Evolutionary conservation across 2,329 filamentous ascomycete species (phyloP).

Genomic region (Epicoccum nigrum): DNA sequence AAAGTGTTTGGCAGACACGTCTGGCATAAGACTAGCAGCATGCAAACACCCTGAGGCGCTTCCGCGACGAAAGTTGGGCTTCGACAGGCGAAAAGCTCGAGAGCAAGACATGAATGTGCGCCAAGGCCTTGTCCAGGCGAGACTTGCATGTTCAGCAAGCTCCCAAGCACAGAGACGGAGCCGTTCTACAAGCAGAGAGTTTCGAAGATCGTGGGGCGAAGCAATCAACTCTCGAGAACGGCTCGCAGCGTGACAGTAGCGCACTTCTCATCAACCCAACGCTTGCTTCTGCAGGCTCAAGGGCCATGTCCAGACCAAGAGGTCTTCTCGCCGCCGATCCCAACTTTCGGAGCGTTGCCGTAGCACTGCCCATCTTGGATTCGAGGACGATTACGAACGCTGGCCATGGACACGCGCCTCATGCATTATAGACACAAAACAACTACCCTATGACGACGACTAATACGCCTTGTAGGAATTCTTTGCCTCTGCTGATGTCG

Average conservation of each 20-base stretch:
- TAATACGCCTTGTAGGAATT: conserved; percentile 89
- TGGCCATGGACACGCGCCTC: conserved; percentile 32
- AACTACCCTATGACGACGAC: conserved; percentile 55
- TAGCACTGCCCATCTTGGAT: conserved; percentile 31
- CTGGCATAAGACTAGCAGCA: conserved; percentile 40
- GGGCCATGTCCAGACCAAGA: conserved; percentile 19
- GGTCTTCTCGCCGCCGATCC: conserved; percentile 23
- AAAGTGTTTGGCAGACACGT: conserved; percentile 41
- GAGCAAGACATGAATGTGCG: conserved; percentile 26
- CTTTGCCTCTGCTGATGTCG: conserved; percentile 84
- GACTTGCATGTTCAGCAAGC: conserved; percentile 19
- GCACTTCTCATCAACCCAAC: conserved; percentile 8
- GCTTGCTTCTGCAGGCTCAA: conserved; percentile 7
- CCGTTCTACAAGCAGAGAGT: conserved; percentile 16
- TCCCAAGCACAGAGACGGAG: conserved; percentile 22
- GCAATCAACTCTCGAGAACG: conserved; percentile 26
- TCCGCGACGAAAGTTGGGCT: conserved; percentile 35
- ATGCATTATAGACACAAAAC: conserved; percentile 38
- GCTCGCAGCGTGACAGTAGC: conserved; percentile 21
- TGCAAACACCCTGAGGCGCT: conserved; percentile 37
- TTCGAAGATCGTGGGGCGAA: conserved; percentile 21
- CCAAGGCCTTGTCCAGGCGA: conserved; percentile 19
- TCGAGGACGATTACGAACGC: conserved; percentile 26
- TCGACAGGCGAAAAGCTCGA: conserved; percentile 20
- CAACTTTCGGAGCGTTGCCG: conserved; percentile 36